A percentile compares a stretch with the other conserved stretches of the same genome.
These are phyloP conservation scores for Gardenia jasminoides DNA, from an alignment of 257 asterid genomes.

Conservation along the genomic window DNA sequence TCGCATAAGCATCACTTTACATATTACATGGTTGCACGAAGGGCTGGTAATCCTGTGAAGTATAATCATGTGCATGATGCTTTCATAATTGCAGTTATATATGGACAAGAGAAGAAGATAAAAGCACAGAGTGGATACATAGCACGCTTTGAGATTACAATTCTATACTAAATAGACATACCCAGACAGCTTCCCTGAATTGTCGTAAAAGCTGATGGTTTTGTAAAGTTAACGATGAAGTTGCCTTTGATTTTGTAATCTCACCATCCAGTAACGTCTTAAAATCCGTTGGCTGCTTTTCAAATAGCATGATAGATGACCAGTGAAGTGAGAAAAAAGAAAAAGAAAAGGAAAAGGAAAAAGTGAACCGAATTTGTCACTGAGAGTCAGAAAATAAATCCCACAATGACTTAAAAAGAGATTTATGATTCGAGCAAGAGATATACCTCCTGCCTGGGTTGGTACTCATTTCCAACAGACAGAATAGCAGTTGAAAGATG, in stretches of 20 bases:
- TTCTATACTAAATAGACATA: slow-evolving; percentile 22
- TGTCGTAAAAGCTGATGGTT: slow-evolving; percentile 58
- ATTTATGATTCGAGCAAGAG: slow-evolving; percentile 20
- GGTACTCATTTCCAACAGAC: slow-evolving; percentile 55
- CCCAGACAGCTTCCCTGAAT: slow-evolving; percentile 92
- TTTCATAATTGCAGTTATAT: not conserved
- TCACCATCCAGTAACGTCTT: slow-evolving; percentile 65
- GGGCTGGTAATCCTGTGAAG: not conserved
- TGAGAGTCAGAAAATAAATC: not conserved
- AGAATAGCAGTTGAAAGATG: slow-evolving; percentile 66
- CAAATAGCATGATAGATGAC: slow-evolving; percentile 17
- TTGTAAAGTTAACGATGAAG: slow-evolving; percentile 43
- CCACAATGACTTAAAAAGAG: not conserved
- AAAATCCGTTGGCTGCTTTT: slow-evolving; percentile 67
- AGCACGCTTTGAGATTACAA: not conserved
- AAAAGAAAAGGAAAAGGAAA: no score
- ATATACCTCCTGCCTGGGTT: slow-evolving; percentile 58
- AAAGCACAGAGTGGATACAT: not conserved
- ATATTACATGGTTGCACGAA: not conserved
- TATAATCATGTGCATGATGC: not conserved
- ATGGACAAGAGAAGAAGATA: not conserved
- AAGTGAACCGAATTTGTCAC: not conserved
- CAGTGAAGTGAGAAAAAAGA: not conserved
- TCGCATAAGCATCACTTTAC: no score
- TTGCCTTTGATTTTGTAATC: slow-evolving; percentile 45